phyloP scores from a whole-genome alignment of 2,329 filamentous ascomycete species.

The Microdochium paspali region DNA sequence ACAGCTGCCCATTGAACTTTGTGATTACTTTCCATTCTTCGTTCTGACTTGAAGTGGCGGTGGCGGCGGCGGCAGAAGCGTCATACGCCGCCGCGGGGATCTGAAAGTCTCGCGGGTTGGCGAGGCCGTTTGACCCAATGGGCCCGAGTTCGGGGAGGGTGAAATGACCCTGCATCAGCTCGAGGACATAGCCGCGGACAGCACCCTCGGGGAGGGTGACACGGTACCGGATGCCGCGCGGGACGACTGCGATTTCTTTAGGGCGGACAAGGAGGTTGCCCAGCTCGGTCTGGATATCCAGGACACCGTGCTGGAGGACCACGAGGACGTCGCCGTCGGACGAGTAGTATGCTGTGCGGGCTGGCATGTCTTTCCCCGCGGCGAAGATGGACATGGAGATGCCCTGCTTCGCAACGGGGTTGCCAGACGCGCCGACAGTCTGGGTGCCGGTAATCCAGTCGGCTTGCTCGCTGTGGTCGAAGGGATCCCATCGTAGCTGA shows the following conservation, averaged over 20 bases:
- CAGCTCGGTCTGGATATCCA: conserved; percentile 60
- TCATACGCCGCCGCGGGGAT: conserved; percentile 52
- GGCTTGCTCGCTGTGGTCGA: conserved; percentile 55
- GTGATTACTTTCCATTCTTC: conserved; percentile 43
- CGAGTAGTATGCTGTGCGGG: conserved; percentile 64
- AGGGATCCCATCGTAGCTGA: conserved; percentile 75
- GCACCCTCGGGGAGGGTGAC: conserved; percentile 36
- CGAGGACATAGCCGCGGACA: conserved; percentile 54
- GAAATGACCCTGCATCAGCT: conserved; percentile 54
- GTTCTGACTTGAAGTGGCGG: too few species aligned
- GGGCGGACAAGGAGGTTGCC: conserved; percentile 56
- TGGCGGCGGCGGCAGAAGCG: too few species aligned
- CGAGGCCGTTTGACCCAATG: conserved; percentile 53
- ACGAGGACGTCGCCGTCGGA: conserved; percentile 63
- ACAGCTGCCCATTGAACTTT: conserved; percentile 55
- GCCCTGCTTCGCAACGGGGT: conserved; percentile 62
- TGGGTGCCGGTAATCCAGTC: conserved; percentile 43
- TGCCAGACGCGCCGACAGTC: conserved; percentile 62
- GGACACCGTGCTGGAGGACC: conserved; percentile 53
- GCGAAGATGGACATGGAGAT: conserved; percentile 65
- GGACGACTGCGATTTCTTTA: conserved; percentile 60
- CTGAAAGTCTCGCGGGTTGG: conserved; percentile 57
- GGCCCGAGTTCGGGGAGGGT: conserved; percentile 53
- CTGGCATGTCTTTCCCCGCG: conserved; percentile 61
- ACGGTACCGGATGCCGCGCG: conserved; percentile 54